Evolutionary conservation across 1,284 basidiomycete species (phyloP), one percentile per base, ranked within the genome.

Genomic region (Cutaneotrichosporon mucoides): DNA sequence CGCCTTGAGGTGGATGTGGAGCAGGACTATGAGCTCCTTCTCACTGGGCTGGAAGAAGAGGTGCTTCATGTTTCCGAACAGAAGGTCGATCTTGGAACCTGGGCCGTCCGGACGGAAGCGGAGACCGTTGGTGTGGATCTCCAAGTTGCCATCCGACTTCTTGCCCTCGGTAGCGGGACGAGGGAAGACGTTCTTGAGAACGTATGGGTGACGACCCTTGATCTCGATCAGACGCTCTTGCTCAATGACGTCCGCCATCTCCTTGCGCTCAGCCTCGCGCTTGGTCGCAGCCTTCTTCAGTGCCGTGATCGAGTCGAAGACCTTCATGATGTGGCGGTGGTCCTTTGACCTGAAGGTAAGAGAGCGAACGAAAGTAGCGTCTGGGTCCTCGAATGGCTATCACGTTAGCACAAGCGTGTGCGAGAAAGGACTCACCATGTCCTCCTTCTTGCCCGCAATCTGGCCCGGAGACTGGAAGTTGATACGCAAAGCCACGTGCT

Each of bases 21-120:
- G 85, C 61, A 99, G 88, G 54, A 97, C 95, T 61, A 98, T 84
- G 48, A 99, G 81, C 77, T 99, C 96, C 69, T 92, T 88, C 68
- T 99, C 96, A 73, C 95, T 98, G 6, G 96, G 94, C 75, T 98
- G 96, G 85, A 98, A 99, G 81, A 99, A 97, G 33, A 99, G 82
- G 77, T 99, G 96, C 79, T 96, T 97, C 81, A 99, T 89, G 77
- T 99, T 99, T 80, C 86, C 89, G 82, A 98, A 99, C 11, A 98
- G 82, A 16, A 99, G 84, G 75, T 97, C 92, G 64, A 96, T 89
- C 46, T 48, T 48, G 12, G 64, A 50, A 33, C 68, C 68, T 1
- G 94, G 92, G 1, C 91, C 90, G 74, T 90, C 86, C 0, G 90
- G 89, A 15, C 92, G 92, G 69, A 90, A 99, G 43, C 95, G 85